Percentiles rank a stretch among this genome's conserved stretches.
These are phyloP conservation scores for Ustulina deusta DNA, from an alignment of 2,329 filamentous ascomycete species.

Conservation along the genomic window DNA sequence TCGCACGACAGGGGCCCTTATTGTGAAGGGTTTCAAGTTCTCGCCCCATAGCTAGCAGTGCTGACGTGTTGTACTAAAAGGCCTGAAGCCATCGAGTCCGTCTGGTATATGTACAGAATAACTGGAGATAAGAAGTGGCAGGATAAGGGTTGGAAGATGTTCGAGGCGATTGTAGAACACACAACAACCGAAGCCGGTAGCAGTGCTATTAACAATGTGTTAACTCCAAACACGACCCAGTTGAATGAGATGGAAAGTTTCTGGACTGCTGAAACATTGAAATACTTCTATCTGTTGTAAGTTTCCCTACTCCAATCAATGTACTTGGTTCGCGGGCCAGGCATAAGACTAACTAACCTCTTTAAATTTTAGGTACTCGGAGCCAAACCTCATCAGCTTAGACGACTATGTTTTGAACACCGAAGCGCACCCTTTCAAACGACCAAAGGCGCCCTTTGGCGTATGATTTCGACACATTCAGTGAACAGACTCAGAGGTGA, in stretches of 20 bases:
- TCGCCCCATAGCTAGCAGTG: background rate
- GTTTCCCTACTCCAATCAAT: conserved; percentile 50
- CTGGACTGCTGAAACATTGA: conserved; percentile 90
- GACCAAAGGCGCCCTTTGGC: conserved; percentile 41
- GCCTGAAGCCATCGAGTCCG: conserved; percentile 87
- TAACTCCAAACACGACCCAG: conserved; percentile 56
- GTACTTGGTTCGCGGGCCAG: background rate
- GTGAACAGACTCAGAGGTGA: background rate
- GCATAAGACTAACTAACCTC: conserved; percentile 15
- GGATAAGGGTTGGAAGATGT: conserved; percentile 90
- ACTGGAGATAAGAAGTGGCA: conserved; percentile 81
- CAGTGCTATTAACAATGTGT: conserved; percentile 76
- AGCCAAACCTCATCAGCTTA: conserved; percentile 69
- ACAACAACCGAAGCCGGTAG: conserved; percentile 76
- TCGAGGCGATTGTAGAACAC: conserved; percentile 73
- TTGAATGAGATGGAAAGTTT: conserved; percentile 85
- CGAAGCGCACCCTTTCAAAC: conserved; percentile 53
- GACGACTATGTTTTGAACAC: conserved; percentile 73
- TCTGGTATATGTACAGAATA: conserved; percentile 92
- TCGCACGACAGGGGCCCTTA: conserved; percentile 30
- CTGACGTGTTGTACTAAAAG: conserved; percentile 55
- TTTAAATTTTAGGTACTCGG: conserved; percentile 49
- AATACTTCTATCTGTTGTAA: conserved; percentile 91
- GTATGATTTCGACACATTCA: conserved; percentile 20
- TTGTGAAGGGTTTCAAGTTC: conserved; percentile 41